Conservation (phyloP, 495 filamentous ascomycete species). For the Lepraria neglecta region DNA sequence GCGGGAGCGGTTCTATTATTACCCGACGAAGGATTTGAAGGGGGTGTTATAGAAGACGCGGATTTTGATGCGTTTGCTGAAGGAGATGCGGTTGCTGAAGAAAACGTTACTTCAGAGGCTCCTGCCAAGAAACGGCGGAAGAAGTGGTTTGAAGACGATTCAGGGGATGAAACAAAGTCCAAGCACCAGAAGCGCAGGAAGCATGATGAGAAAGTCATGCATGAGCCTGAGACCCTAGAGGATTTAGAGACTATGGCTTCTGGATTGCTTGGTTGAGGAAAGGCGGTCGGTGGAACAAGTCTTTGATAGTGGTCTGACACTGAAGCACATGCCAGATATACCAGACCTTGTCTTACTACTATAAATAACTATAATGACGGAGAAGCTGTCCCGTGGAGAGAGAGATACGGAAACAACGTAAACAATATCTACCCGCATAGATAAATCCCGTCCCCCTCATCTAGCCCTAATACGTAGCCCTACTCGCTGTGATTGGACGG, state of each 20-base stretch:
- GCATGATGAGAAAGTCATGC: conserved; percentile 48
- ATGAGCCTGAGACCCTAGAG: conserved; percentile 75
- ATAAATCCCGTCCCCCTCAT: too few relatives aligned
- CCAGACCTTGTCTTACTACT: too few relatives aligned
- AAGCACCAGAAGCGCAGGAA: conserved; percentile 33
- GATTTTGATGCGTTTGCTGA: background rate
- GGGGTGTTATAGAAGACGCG: background rate
- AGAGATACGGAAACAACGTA: too few relatives aligned
- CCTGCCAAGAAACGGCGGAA: conserved; percentile 39
- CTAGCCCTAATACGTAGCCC: too few relatives aligned
- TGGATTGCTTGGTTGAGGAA: conserved; percentile 51
- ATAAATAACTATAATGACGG: too few relatives aligned
- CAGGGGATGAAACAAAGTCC: conserved; percentile 15
- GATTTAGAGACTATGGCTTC: conserved; percentile 85
- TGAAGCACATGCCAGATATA: too few relatives aligned
- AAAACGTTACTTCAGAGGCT: background rate
- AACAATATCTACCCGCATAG: too few relatives aligned
- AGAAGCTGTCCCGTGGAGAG: too few relatives aligned
- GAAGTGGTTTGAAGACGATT: conserved; percentile 43
- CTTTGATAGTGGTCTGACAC: too few relatives aligned
- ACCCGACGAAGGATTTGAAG: background rate
- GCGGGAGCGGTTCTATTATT: background rate
- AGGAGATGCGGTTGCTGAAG: background rate
- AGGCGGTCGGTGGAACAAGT: background rate
- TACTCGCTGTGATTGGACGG: too few relatives aligned